Evolutionary conservation across 164 flowering plant species (phyloP).

Genomic region (Protea cynaroides): DNA sequence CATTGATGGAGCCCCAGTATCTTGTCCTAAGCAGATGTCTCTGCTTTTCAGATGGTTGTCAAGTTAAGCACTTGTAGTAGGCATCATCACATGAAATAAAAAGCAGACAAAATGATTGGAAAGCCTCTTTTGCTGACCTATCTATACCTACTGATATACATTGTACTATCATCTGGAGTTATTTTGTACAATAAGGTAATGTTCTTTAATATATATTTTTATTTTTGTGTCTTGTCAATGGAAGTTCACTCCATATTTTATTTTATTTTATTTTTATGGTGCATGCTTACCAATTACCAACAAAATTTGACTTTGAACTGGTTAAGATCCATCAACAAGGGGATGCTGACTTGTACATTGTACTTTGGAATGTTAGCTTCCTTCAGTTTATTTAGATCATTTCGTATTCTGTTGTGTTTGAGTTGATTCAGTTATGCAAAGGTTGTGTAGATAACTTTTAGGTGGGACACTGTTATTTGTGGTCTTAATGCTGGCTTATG

Average conservation of each 20-base stretch:
- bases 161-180: constrained; percentile 82
- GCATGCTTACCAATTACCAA: too few species aligned
- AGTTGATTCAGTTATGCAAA: too few species aligned
- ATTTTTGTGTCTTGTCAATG: background rate
- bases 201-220: background rate
- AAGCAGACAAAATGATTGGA: constrained; percentile 44
- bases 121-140: constrained; percentile 67
- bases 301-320: too few species aligned
- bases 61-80: constrained; percentile 6
- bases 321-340: too few species aligned
- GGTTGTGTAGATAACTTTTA: too few species aligned
- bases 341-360: too few species aligned
- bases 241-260: background rate
- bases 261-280: background rate
- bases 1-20: background rate
- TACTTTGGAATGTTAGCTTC: too few species aligned
- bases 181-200: constrained; percentile 84
- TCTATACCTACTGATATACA: constrained; percentile 70
- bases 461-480: too few species aligned
- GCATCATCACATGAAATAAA: background rate
- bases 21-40: constrained; percentile 8
- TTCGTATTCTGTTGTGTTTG: too few species aligned
- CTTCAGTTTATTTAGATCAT: too few species aligned
- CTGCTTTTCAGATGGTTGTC: constrained; percentile 1
- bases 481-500: background rate